Evolutionary conservation across 2,329 filamentous ascomycete species (phyloP).

Genomic region (Volutella citrinella): DNA sequence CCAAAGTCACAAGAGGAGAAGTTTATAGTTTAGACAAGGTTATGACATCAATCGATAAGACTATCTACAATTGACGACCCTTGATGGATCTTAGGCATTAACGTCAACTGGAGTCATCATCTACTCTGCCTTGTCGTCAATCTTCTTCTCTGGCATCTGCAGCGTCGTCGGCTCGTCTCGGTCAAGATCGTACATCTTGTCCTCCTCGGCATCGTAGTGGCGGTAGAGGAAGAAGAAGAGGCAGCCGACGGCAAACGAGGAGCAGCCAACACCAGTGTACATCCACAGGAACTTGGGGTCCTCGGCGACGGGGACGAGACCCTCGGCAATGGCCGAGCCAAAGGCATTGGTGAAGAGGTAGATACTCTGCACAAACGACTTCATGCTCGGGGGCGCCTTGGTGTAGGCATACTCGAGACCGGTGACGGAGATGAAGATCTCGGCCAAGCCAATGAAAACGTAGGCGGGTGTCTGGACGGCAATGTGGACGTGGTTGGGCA

Average conservation of each 20-base stretch:
- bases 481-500: constrained; percentile 49
- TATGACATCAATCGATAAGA: no score
- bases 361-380: constrained; percentile 57
- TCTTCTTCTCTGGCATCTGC: constrained; percentile 13
- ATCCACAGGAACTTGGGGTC: constrained; percentile 68
- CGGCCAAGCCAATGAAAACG: constrained; percentile 54
- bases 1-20: no score
- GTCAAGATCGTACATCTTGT: constrained; percentile 38
- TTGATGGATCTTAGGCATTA: no score
- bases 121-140: constrained; percentile 10
- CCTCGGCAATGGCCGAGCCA: constrained; percentile 58
- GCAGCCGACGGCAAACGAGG: constrained; percentile 45
- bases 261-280: constrained; percentile 55
- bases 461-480: constrained; percentile 54
- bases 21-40: no score
- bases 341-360: constrained; percentile 59
- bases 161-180: constrained; percentile 29
- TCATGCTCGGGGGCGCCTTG: constrained; percentile 68
- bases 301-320: constrained; percentile 55
- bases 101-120: no score
- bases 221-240: constrained; percentile 48
- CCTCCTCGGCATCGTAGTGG: constrained; percentile 37
- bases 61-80: no score
- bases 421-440: constrained; percentile 65
- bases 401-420: constrained; percentile 72